Evolutionary conservation across 495 filamentous ascomycete genomes (phyloP).

Genomic region (Talaromyces liani): DNA sequence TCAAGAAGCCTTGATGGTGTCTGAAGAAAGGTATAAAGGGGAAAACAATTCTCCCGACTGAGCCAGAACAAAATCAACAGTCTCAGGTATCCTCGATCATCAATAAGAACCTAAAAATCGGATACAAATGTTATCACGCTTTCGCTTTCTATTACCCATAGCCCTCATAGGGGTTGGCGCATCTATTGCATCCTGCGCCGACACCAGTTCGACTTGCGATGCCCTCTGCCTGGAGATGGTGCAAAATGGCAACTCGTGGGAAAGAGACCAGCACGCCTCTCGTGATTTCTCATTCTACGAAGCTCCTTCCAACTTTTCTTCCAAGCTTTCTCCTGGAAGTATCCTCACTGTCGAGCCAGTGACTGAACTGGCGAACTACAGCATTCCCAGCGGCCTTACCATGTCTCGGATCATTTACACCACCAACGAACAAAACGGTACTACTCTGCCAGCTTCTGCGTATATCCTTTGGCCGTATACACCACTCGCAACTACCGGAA

Average conservation of each 20-base stretch:
- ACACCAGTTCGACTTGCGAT: background rate
- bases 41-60: background rate
- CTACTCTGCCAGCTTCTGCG: slow-evolving; percentile 39
- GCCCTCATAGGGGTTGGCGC: background rate
- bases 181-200: background rate
- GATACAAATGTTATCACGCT: background rate
- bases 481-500: background rate
- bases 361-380: slow-evolving; percentile 26
- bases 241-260: background rate
- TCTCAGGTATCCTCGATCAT: background rate
- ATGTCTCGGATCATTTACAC: slow-evolving; percentile 44
- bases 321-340: background rate
- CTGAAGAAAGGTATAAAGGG: background rate
- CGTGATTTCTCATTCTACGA: slow-evolving; percentile 6
- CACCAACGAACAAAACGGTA: slow-evolving; percentile 35
- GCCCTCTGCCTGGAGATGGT: background rate
- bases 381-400: slow-evolving; percentile 28
- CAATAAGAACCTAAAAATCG: background rate
- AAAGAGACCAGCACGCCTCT: background rate
- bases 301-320: slow-evolving; percentile 3
- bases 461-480: slow-evolving; percentile 46
- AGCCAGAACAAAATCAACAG: background rate
- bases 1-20: background rate
- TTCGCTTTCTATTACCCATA: background rate
- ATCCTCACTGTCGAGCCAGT: slow-evolving; percentile 4